These are phyloP conservation scores for Gossypium schwendimanii DNA, from an alignment of 441 rosid genomes.

Conservation along the genomic window DNA sequence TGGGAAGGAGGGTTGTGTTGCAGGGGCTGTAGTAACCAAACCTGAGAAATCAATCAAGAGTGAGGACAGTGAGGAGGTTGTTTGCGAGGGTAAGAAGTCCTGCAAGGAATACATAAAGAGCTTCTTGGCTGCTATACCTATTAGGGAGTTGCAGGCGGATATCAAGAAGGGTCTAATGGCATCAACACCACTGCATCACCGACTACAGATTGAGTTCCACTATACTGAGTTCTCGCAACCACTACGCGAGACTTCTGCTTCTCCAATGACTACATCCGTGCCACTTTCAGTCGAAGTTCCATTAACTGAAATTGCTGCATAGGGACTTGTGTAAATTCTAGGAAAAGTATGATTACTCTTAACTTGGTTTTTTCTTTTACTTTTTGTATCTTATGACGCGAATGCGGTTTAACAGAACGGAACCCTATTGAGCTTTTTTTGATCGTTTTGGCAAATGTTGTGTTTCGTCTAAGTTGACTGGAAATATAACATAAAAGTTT, in stretches of 20 bases:
- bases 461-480: slow-evolving; percentile 4
- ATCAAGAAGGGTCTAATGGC: slow-evolving; percentile 62
- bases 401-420: slow-evolving; percentile 26
- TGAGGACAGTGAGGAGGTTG: slow-evolving; percentile 24
- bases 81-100: slow-evolving; percentile 57
- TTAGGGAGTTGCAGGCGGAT: slow-evolving; percentile 66
- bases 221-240: slow-evolving; percentile 35
- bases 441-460: neutral
- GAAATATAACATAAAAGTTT: neutral
- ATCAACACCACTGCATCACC: slow-evolving; percentile 61
- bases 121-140: slow-evolving; percentile 83
- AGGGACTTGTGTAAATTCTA: slow-evolving; percentile 28
- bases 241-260: neutral
- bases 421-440: neutral
- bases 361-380: slow-evolving; percentile 12
- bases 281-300: slow-evolving; percentile 3
- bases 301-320: slow-evolving; percentile 16
- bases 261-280: neutral
- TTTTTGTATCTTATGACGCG: slow-evolving; percentile 17
- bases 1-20: neutral
- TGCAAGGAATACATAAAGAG: slow-evolving; percentile 84
- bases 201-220: slow-evolving; percentile 78
- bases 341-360: slow-evolving; percentile 29
- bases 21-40: neutral
- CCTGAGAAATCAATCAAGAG: slow-evolving; percentile 15